These are phyloP conservation scores for Apophysomyces trapeziformis DNA, from an alignment of 371 early-diverging fungal genomes.

Conservation along the genomic window DNA sequence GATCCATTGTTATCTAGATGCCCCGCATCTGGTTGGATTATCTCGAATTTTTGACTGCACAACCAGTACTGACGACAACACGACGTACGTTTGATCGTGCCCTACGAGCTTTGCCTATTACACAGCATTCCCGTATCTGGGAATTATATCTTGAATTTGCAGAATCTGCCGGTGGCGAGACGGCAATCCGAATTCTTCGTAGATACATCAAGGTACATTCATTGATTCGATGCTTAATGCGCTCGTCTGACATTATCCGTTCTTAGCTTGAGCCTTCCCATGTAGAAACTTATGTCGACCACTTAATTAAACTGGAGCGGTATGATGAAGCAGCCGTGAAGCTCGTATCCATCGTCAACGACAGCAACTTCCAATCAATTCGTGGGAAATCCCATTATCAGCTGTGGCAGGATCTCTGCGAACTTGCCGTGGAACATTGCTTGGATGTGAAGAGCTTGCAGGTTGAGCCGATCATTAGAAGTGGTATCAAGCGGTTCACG, in stretches of 20 bases:
- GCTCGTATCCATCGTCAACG: conserved; percentile 75
- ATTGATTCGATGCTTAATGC: too few species aligned
- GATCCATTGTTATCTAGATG: conserved; percentile 55
- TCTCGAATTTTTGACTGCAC: conserved; percentile 70
- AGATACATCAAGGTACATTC: conserved; percentile 79
- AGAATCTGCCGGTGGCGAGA: conserved; percentile 78
- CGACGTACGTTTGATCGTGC: conserved; percentile 92
- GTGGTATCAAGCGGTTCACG: conserved; percentile 84
- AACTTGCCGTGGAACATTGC: conserved; percentile 81
- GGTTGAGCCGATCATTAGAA: conserved; percentile 86
- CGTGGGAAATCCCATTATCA: conserved; percentile 81
- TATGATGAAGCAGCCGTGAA: conserved; percentile 89
- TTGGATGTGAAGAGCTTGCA: conserved; percentile 63
- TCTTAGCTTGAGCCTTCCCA: conserved; percentile 68
- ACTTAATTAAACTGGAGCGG: conserved; percentile 66
- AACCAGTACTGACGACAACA: conserved; percentile 73
- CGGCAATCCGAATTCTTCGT: conserved; percentile 78
- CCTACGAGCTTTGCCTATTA: conserved; percentile 88
- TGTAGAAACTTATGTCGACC: conserved; percentile 76
- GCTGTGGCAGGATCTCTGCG: conserved; percentile 89
- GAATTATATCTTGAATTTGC: conserved; percentile 84
- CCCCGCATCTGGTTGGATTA: conserved; percentile 86
- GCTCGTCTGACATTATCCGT: too few species aligned
- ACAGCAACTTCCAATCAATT: conserved; percentile 68
- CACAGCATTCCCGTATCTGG: conserved; percentile 94